Base-by-base conservation (phyloP, 192 early-diverging fungal genomes). In the Geranomyces michiganensis region DNA sequence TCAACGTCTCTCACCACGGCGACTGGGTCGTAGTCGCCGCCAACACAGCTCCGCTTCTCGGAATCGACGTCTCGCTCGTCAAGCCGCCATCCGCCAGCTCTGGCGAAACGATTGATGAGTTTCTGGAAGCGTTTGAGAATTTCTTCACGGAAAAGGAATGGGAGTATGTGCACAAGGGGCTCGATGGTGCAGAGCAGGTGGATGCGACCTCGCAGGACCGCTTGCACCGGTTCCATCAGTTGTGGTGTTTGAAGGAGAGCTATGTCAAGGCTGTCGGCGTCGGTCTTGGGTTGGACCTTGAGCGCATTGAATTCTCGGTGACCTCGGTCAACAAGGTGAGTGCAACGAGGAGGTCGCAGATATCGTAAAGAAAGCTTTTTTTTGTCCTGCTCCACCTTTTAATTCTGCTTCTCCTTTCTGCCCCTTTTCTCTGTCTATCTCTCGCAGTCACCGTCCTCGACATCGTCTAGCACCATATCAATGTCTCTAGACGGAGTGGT, bases 231-330 rank as follows among this genome's bases (percentile, higher is more conserved):
- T 88, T 88, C 71, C 78, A 80, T 51, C 63, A 73, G 53, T 58
- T 79, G 41, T 88, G 87, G 87, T 84, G 78, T 49, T 72, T 88
- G 45, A 88, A 88, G 65, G 87, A 88, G 67, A 82, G 83, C 59
- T 75, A 81, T 22, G 78, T 83, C 43, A 88, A 88, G 71, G 84
- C 85, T 26, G 26, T 88, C n/a, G 87, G 84, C 12, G 53, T 86
- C 21, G 83, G 87, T 10, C 72, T 86, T 31, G 72, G 77, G 22
- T 70, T 82, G 49, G 76, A 84, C 47, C 75, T 88, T 9, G 68
- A 68, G 61, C 61, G 73, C 32, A 63, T 84, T 32, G 82, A 84
- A 47, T 87, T 87, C 68, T 53, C n/a, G 24, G 4, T 53, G 51
- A 53, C 51, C 51, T 26, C n/a, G 24, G 51, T 7, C 36, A 10